Conservation (phyloP, 2,329 filamentous ascomycete genomes). For the Fusarium concolor region DNA sequence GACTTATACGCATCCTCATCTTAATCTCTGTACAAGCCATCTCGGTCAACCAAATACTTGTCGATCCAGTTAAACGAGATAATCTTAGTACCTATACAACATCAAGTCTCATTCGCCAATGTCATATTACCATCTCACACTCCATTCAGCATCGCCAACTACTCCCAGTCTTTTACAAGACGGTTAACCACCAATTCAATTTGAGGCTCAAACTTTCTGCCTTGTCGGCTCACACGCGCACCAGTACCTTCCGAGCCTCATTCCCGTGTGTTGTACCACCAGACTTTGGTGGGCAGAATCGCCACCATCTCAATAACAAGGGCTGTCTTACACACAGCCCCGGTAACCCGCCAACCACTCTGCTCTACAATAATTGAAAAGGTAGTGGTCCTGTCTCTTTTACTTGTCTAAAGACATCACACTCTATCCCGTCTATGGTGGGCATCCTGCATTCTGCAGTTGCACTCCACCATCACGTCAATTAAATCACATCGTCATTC, state of each 20-base stretch:
- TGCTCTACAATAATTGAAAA: slow-evolving; percentile 12
- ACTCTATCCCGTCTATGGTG: slow-evolving; percentile 2
- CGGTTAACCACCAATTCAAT: not conserved
- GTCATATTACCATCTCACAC: not conserved
- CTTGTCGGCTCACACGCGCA: slow-evolving; percentile 23
- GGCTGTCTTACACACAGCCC: slow-evolving; percentile 25
- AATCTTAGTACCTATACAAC: not conserved
- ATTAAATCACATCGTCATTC: slow-evolving; percentile 43
- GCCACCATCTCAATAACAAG: slow-evolving; percentile 18
- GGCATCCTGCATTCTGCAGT: slow-evolving; percentile 17
- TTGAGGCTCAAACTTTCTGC: slow-evolving; percentile 25
- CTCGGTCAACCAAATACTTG: not conserved
- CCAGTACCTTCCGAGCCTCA: slow-evolving; percentile 24
- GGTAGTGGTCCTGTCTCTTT: slow-evolving; percentile 11
- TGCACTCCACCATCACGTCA: slow-evolving; percentile 43
- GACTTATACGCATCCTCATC: slow-evolving; percentile 8
- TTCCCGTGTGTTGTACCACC: slow-evolving; percentile 14
- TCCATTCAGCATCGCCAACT: not conserved
- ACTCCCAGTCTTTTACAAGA: not conserved
- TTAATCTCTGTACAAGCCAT: not conserved
- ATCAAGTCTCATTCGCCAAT: not conserved
- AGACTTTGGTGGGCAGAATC: slow-evolving; percentile 10
- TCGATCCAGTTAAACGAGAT: slow-evolving; percentile 1
- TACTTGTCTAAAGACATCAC: slow-evolving; percentile 7
- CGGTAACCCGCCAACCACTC: slow-evolving; percentile 6